Evolutionary conservation across 306 rosid species (phyloP), one percentile per base, ranked within the genome.

Genomic region (Canavalia ensiformis): DNA sequence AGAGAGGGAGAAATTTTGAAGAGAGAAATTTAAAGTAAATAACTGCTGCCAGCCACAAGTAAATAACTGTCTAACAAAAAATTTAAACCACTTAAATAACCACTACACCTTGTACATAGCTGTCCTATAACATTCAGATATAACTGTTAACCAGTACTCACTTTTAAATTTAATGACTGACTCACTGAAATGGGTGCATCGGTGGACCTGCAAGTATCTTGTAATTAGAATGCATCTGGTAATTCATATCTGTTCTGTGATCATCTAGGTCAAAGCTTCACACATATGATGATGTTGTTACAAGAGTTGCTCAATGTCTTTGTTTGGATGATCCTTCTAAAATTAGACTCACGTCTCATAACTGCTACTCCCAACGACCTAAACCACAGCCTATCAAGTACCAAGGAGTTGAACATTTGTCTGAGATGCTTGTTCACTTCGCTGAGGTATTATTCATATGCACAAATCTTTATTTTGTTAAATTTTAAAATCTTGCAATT

Each of bases 401-500:
- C 72, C 86, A 90, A 59, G 97, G 92, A 77, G 84, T 83, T 54
- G 95, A 92, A 34, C 97, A 81, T 83, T 88, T 92, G 78, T 88
- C 94, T 4, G 97, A 92, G 76, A 89, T 92, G 97, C 87, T 92
- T 28, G 84, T 91, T 65, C 94, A 92, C 77, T 92, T 88, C 85
- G 91, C 89, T 88, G 95, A 93, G 89, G 97, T 90, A 12, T 2
- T 12, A 71, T 47, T n/a, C 1, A 12, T 52, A 30, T 64, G 28
- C 45, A 18, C 25, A 18, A 18, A 18, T 18, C 25, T 18, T 18
- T 18, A 18, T 18, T 18, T 18, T 42, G 62, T 66, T 59, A 12
- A 55, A 59, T 44, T 76, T 62, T 58, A 68, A 31, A 63, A 64
- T 54, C 34, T 1, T 1, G 6, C 13, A 42, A 52, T 41, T 18